phyloP scores from a whole-genome alignment of 768 basidiomycete genomes.

The Tephrocybe sp. region DNA sequence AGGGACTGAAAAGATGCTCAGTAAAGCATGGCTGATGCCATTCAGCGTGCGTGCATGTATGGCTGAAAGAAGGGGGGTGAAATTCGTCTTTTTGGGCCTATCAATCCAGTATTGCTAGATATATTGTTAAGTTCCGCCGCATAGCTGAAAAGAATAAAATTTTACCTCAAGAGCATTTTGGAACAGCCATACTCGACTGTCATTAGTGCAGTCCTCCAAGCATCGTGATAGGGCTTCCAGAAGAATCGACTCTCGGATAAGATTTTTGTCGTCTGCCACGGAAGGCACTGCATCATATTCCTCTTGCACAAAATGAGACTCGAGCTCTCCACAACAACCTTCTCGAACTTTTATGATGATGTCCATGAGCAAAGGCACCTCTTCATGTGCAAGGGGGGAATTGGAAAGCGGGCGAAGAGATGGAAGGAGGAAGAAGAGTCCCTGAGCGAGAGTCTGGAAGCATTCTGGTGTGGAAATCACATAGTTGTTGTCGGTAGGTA shows the following conservation, averaged over 20 bases:
- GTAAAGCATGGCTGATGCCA: constrained; percentile 24
- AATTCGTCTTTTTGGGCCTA: constrained; percentile 23
- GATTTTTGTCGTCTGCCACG: constrained; percentile 30
- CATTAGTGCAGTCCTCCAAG: constrained; percentile 44
- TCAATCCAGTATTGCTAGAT: constrained; percentile 49
- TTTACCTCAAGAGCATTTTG: constrained; percentile 48
- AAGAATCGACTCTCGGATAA: constrained; percentile 34
- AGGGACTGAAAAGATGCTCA: constrained; percentile 17
- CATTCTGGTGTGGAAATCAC: constrained; percentile 38
- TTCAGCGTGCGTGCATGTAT: constrained; percentile 48
- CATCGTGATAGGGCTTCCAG: constrained; percentile 49
- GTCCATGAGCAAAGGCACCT: constrained; percentile 34
- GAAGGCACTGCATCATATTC: constrained; percentile 44
- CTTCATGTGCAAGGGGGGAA: constrained; percentile 21
- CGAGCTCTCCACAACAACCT: constrained; percentile 49
- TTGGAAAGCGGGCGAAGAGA: constrained; percentile 26
- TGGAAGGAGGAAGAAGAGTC: constrained; percentile 48
- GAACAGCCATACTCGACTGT: constrained; percentile 49
- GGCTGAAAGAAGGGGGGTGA: constrained; percentile 43
- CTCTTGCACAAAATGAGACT: constrained; percentile 42
- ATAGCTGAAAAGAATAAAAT: not conserved
- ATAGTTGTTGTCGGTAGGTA: constrained; percentile 39
- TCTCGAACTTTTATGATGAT: constrained; percentile 41
- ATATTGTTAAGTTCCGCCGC: not conserved
- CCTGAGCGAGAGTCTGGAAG: constrained; percentile 51